These are phyloP conservation scores for Penicillium waksmanii DNA, from an alignment of 495 filamentous ascomycete genomes.

Conservation along the genomic window DNA sequence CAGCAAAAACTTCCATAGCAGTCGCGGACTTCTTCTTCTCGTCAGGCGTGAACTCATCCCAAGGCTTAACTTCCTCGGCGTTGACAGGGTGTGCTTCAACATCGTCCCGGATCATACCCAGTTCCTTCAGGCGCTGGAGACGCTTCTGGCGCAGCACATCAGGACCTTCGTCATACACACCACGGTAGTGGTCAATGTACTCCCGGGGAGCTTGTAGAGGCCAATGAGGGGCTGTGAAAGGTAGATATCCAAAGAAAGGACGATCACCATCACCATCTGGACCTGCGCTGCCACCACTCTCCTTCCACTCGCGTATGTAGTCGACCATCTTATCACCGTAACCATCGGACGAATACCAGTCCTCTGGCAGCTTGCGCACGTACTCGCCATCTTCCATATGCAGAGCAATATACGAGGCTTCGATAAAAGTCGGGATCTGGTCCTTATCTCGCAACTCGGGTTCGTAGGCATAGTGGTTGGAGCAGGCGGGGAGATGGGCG, in stretches of 20 bases:
- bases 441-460: conserved; percentile 53
- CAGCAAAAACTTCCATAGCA: conserved; percentile 66
- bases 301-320: conserved; percentile 57
- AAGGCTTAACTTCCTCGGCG: conserved; percentile 55
- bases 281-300: conserved; percentile 35
- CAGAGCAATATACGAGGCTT: conserved; percentile 57
- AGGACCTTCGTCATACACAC: conserved; percentile 60
- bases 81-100: conserved; percentile 58
- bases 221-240: conserved; percentile 66
- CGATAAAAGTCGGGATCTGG: conserved; percentile 53
- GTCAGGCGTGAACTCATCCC: conserved; percentile 53
- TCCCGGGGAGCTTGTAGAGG: conserved; percentile 60
- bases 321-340: conserved; percentile 58
- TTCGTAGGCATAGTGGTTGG: conserved; percentile 66
- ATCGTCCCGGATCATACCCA: conserved; percentile 54
- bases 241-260: conserved; percentile 64
- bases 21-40: conserved; percentile 56
- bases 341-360: conserved; percentile 59
- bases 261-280: conserved; percentile 42
- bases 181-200: conserved; percentile 56
- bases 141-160: conserved; percentile 55
- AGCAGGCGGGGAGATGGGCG: conserved; percentile 58
- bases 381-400: conserved; percentile 64
- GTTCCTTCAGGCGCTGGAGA: conserved; percentile 52
- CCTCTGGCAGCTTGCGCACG: conserved; percentile 54